Evolutionary conservation across 345 rosid genomes (phyloP).

Genomic region (Conringia planisiliqua): DNA sequence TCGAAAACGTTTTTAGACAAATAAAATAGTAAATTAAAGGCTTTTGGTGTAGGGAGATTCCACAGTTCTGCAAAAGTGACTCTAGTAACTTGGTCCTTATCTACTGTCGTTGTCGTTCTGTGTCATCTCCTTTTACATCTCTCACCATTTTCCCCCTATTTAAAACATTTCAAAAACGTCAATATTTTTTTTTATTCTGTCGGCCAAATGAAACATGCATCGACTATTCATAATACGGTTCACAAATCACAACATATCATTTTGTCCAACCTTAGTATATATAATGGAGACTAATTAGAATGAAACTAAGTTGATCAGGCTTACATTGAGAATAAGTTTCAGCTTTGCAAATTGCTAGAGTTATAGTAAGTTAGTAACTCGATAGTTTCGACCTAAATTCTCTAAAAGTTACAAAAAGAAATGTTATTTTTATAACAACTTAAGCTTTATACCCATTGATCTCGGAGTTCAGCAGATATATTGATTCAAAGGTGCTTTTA

Average conservation of each 20-base stretch:
- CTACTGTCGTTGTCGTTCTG: slow-evolving; percentile 29
- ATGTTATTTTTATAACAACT: not conserved
- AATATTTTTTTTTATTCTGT: not conserved
- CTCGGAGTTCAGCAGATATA: not conserved
- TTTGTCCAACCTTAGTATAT: not conserved
- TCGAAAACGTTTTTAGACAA: not conserved
- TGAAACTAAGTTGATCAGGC: not conserved
- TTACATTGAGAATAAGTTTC: not conserved
- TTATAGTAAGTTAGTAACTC: not conserved
- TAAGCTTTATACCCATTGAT: not conserved
- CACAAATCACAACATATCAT: not conserved
- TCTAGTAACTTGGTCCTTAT: slow-evolving; percentile 32
- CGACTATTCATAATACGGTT: not conserved
- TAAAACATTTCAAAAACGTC: slow-evolving; percentile 16
- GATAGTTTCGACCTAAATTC: not conserved
- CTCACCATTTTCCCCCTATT: slow-evolving; percentile 23
- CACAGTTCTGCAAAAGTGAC: slow-evolving; percentile 31
- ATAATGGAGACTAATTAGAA: not conserved
- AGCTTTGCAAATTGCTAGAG: not conserved
- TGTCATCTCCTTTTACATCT: slow-evolving; percentile 27
- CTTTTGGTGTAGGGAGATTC: slow-evolving; percentile 23
- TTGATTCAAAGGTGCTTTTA: not conserved
- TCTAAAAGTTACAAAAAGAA: not conserved
- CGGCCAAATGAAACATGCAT: slow-evolving; percentile 24
- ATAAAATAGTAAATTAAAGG: not conserved